Base-by-base conservation (phyloP, 2,329 filamentous ascomycete species). In the Parascedosporium putredinis region DNA sequence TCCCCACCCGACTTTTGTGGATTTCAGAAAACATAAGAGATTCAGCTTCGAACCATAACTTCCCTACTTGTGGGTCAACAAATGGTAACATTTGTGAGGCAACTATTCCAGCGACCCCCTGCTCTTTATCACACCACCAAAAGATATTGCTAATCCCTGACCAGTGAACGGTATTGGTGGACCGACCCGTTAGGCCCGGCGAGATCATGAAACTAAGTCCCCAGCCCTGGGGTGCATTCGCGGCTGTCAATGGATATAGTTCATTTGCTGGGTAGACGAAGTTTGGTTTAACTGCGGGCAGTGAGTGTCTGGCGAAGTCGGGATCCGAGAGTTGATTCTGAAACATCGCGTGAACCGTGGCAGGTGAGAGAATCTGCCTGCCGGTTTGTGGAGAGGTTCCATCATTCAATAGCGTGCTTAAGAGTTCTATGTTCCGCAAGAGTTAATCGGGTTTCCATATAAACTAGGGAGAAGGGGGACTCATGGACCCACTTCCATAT, bases 291-390 rank as follows among this genome's bases (percentile, higher is more conserved):
- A 73, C 64, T 1, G 69, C 67, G 0, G 70, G 60, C 2, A 77
- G 65, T 2, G 57, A 56, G 52, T 68, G 64, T 1, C 73, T 67
- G 1, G 68, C 68, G 50, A 76, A 79, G 53, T 81, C 58, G 1
- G 78, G 77, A 45, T 75, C 70, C 1, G 72, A 52, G 0, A 75
- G 69, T 54, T 81, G 80, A 59, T 86, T 85, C 51, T 67, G 67
- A 60, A 81, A 85, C 77, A 86, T 83, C 27, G 74, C 62, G 10
- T 81, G 70, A 0, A 87, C 74, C 0, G 80, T 84, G 25, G 71
- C 66, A 14, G 71, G 67, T 18, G 69, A 65, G 5, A 87, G 67
- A 27, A 87, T 72, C 47, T 69, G 67, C 0, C 61, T 60, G 1
- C 74, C 73, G 0, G 79, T 85, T 0, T 56, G 68, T 0, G 83